Conservation (phyloP, 441 rosid genomes). For the Populus trichocarpa region DNA sequence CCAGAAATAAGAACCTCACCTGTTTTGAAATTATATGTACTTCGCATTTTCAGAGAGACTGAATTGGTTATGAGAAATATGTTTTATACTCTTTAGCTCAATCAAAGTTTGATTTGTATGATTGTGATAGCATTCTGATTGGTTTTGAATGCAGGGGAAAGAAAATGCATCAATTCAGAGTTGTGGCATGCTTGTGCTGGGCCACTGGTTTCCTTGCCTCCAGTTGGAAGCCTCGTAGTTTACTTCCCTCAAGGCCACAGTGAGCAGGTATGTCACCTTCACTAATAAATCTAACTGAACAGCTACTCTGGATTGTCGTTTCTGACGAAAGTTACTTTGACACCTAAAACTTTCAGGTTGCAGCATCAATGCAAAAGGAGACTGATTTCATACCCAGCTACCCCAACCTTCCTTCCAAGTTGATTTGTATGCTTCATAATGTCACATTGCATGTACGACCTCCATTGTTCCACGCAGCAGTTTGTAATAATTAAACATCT, state of each 20-base stretch:
- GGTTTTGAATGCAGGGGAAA: constrained; percentile 56
- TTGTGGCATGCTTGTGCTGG: constrained; percentile 99
- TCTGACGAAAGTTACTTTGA: constrained; percentile 12
- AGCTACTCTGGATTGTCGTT: constrained; percentile 15
- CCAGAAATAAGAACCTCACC: neutral
- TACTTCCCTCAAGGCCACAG: constrained; percentile 99
- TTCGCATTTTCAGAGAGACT: neutral
- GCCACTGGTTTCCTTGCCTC: constrained; percentile 86
- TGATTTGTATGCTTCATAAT: constrained; percentile 88
- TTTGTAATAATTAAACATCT: neutral
- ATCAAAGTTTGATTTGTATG: neutral
- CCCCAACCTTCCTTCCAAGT: constrained; percentile 90
- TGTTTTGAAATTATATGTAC: neutral
- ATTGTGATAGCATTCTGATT: constrained; percentile 25
- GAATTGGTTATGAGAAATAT: neutral
- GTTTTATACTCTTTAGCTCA: too few relatives aligned
- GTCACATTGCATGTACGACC: constrained; percentile 78
- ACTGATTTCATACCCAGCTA: constrained; percentile 80
- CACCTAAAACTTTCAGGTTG: constrained; percentile 50
- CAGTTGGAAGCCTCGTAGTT: constrained; percentile 92
- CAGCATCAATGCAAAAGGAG: constrained; percentile 96
- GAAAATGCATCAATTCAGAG: constrained; percentile 78
- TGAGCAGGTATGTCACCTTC: constrained; percentile 64
- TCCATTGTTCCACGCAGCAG: neutral
- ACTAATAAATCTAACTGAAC: constrained; percentile 14